Evolutionary conservation across 345 rosid species (phyloP).

Genomic region (Jatropha curcas): DNA sequence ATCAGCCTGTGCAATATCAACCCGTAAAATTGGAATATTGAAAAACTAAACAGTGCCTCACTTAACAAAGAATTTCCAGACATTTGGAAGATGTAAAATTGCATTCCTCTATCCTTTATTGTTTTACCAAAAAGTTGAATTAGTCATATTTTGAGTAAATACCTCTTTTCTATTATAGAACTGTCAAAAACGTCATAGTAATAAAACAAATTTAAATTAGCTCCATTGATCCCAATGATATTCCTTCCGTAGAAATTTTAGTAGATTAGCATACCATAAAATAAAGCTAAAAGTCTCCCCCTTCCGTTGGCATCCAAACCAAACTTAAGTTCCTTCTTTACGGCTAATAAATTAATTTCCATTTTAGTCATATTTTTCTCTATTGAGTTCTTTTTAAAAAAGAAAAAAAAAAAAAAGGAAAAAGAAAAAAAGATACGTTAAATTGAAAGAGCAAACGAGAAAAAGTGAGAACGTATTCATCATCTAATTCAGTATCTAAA

Average conservation of each 20-base stretch:
- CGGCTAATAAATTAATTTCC: not conserved
- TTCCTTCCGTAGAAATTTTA: too few species aligned
- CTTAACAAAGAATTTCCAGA: not conserved
- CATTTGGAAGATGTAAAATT: not conserved
- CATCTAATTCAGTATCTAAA: not conserved
- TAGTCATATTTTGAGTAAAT: not conserved
- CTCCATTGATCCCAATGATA: not conserved
- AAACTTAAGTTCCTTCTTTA: too few species aligned
- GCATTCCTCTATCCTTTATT: not conserved
- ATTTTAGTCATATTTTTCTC: not conserved
- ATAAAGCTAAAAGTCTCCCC: not conserved
- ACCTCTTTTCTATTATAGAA: not conserved
- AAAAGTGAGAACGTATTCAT: too few species aligned
- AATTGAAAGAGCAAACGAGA: not conserved
- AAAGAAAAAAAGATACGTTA: too few species aligned
- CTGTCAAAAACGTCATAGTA: not conserved
- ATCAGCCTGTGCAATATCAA: constrained; percentile 62
- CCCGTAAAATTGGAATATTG: not conserved
- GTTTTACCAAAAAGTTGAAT: not conserved
- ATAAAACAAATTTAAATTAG: not conserved
- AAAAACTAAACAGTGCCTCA: not conserved
- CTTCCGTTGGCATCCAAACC: too few species aligned
- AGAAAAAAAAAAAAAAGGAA: too few species aligned
- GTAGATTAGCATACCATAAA: too few species aligned
- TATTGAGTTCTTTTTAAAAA: too few species aligned